These are phyloP conservation scores for Gynochthodes officinalis DNA, from an alignment of 257 asterid genomes.

Conservation along the genomic window DNA sequence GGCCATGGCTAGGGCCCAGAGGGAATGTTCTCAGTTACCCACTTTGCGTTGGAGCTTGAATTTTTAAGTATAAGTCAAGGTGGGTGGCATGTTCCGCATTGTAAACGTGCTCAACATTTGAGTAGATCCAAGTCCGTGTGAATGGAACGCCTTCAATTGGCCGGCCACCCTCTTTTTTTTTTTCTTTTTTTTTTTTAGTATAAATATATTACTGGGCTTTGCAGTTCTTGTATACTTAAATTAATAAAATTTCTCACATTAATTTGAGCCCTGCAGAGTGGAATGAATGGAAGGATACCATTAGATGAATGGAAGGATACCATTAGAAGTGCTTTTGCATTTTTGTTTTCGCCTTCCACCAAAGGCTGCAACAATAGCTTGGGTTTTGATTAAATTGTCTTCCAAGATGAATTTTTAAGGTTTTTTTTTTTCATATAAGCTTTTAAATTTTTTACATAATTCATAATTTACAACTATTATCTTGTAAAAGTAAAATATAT, in stretches of 20 bases:
- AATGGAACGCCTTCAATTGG: background rate
- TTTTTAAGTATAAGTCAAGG: background rate
- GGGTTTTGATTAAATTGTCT: too few relatives aligned
- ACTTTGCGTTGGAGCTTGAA: background rate
- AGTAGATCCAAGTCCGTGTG: background rate
- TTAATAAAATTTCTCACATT: too few relatives aligned
- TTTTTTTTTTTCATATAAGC: too few relatives aligned
- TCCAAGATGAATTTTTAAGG: too few relatives aligned
- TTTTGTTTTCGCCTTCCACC: too few relatives aligned
- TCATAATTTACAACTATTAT: too few relatives aligned
- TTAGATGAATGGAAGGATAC: background rate
- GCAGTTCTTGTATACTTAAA: background rate
- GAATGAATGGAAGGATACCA: too few relatives aligned
- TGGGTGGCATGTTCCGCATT: constrained; percentile 12
- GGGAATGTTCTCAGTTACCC: constrained; percentile 7
- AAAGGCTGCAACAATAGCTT: too few relatives aligned
- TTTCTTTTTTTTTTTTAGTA: background rate
- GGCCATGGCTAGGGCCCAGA: background rate
- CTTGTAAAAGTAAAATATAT: too few relatives aligned
- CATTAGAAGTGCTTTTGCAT: too few relatives aligned
- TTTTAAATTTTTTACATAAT: too few relatives aligned
- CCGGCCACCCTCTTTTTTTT: background rate
- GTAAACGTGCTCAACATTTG: constrained; percentile 22
- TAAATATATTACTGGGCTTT: background rate
- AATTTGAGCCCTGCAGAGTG: too few relatives aligned